Evolutionary conservation across 1,139 yeast species (phyloP).

Genomic region (Meyerozyma carpophila): DNA sequence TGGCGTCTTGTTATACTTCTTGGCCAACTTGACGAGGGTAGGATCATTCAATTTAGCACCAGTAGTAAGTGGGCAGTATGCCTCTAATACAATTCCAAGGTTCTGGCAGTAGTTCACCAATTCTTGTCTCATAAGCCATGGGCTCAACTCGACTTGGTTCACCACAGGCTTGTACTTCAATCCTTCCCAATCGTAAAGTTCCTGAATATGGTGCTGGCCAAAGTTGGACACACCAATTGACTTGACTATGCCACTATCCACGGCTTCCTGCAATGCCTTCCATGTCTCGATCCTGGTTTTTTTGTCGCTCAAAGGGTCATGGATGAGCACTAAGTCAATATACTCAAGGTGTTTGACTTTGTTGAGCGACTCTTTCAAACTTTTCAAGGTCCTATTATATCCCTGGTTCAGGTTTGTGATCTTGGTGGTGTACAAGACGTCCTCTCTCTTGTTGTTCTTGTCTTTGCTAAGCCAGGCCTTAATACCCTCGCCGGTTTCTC

Average conservation of each 20-base stretch:
- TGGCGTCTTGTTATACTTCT: conserved; percentile 20
- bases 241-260: conserved; percentile 48
- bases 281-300: conserved; percentile 35
- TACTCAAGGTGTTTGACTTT: conserved; percentile 18
- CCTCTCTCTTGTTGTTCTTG: conserved; percentile 5
- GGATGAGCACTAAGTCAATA: conserved; percentile 48
- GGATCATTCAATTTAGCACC: conserved; percentile 9
- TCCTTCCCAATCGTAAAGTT: conserved; percentile 22
- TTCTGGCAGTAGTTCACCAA: conserved; percentile 49
- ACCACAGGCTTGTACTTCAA: neutral
- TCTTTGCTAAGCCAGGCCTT: conserved; percentile 1
- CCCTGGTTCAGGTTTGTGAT: conserved; percentile 1
- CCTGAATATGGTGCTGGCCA: conserved; percentile 56
- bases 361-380: neutral
- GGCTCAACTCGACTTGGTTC: conserved; percentile 61
- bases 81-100: conserved; percentile 29
- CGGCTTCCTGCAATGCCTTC: conserved; percentile 61
- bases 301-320: conserved; percentile 39
- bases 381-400: neutral
- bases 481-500: conserved; percentile 8
- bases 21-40: conserved; percentile 5
- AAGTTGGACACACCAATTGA: conserved; percentile 65
- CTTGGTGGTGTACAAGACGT: conserved; percentile 9
- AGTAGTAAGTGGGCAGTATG: conserved; percentile 12
- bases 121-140: conserved; percentile 69